These are phyloP conservation scores for Pisolithus albus DNA, from an alignment of 768 basidiomycete species.

Conservation along the genomic window DNA sequence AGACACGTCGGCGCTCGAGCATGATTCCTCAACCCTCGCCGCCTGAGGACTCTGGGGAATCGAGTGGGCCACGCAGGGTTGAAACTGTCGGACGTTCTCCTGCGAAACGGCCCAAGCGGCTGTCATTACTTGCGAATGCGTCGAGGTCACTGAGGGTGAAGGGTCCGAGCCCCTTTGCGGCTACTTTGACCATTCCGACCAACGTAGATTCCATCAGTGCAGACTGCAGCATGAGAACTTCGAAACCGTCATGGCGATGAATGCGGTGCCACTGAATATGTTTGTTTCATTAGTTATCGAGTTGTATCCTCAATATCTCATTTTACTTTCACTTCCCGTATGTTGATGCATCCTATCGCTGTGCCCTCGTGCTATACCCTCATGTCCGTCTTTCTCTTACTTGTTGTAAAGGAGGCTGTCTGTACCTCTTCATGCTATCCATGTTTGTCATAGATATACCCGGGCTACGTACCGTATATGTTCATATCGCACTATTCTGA, in stretches of 20 bases:
- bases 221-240: constrained; percentile 44
- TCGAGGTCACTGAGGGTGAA: constrained; percentile 31
- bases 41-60: constrained; percentile 31
- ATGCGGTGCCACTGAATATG: constrained; percentile 6
- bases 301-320: constrained; percentile 12
- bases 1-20: constrained; percentile 68
- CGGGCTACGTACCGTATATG: not conserved
- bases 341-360: constrained; percentile 2
- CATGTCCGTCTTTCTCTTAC: constrained; percentile 8
- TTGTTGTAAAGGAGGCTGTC: not conserved
- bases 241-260: constrained; percentile 58
- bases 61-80: constrained; percentile 35
- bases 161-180: constrained; percentile 25
- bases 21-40: constrained; percentile 66
- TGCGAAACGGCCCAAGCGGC: constrained; percentile 51
- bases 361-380: constrained; percentile 14
- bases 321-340: constrained; percentile 5
- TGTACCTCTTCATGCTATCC: not conserved
- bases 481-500: not conserved
- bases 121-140: constrained; percentile 43
- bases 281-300: constrained; percentile 10
- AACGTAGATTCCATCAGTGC: constrained; percentile 35
- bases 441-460: not conserved
- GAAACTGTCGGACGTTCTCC: constrained; percentile 43
- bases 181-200: constrained; percentile 24